A percentile compares a stretch with the other conserved stretches of the same genome.
phyloP scores from a whole-genome alignment of 2,329 filamentous ascomycete genomes.

The Aureobasidium mangrovei region DNA sequence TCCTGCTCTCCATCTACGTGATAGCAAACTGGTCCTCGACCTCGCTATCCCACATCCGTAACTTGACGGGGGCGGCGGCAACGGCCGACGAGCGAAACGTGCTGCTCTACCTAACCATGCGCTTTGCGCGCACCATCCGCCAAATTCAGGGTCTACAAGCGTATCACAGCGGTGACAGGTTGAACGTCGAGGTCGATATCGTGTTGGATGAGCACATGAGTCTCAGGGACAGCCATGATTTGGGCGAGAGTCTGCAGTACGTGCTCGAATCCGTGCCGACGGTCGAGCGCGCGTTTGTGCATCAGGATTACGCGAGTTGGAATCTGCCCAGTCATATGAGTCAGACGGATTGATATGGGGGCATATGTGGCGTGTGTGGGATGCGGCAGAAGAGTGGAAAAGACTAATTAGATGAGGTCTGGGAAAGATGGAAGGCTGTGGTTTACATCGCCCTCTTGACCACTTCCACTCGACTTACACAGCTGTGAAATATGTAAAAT shows the following conservation, averaged over 20 bases:
- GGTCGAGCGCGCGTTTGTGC: slow-evolving; percentile 51
- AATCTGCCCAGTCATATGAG: slow-evolving; percentile 44
- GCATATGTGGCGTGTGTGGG: neutral
- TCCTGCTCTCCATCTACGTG: slow-evolving; percentile 69
- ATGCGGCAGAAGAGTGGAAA: no score
- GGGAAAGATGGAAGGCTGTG: no score
- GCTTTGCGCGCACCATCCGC: slow-evolving; percentile 79
- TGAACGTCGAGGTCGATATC: slow-evolving; percentile 77
- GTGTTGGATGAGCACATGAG: slow-evolving; percentile 69
- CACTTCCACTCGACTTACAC: no score
- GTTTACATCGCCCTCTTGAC: no score
- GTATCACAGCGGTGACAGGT: slow-evolving; percentile 77
- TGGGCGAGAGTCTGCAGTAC: slow-evolving; percentile 71
- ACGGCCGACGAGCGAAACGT: slow-evolving; percentile 76
- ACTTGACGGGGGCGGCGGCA: slow-evolving; percentile 69
- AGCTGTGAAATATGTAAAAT: no score
- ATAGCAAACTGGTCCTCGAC: slow-evolving; percentile 72
- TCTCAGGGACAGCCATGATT: slow-evolving; percentile 71
- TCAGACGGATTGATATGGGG: slow-evolving; percentile 30
- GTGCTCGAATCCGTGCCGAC: slow-evolving; percentile 76
- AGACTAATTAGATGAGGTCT: no score
- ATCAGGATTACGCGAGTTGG: slow-evolving; percentile 43
- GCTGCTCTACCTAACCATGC: slow-evolving; percentile 83
- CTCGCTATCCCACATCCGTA: slow-evolving; percentile 67
- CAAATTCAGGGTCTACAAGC: slow-evolving; percentile 79